A percentile compares a stretch with the other conserved stretches of the same genome.
phyloP scores from a whole-genome alignment of 768 basidiomycete genomes.

The Sistotremastrum niveocremeum region DNA sequence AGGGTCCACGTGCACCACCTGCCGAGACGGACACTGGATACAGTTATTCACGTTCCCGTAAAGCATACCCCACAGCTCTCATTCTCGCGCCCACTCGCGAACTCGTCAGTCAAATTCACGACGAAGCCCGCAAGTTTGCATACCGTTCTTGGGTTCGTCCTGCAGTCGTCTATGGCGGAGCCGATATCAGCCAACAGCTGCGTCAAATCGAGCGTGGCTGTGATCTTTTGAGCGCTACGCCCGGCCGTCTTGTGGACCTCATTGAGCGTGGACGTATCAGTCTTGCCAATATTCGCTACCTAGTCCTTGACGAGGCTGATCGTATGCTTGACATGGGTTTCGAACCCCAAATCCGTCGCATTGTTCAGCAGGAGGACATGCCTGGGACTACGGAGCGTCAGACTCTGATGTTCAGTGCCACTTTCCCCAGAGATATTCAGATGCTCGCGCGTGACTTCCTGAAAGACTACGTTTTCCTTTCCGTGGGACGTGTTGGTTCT shows the following conservation, averaged over 20 bases:
- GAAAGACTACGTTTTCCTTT: constrained; percentile 98
- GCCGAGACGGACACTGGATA: constrained; percentile 27
- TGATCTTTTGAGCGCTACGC: constrained; percentile 92
- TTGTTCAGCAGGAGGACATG: constrained; percentile 98
- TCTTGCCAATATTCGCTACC: constrained; percentile 90
- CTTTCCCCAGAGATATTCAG: constrained; percentile 98
- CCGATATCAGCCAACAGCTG: constrained; percentile 92
- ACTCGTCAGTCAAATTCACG: constrained; percentile 97
- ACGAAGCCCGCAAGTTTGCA: constrained; percentile 96
- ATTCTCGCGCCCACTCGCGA: constrained; percentile 98
- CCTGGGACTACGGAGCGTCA: constrained; percentile 84
- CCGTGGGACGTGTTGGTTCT: constrained; percentile 94
- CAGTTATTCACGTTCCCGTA: constrained; percentile 58
- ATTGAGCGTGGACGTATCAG: constrained; percentile 97
- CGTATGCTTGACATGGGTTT: constrained; percentile 99
- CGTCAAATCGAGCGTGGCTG: constrained; percentile 92
- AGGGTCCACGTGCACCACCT: constrained; percentile 67
- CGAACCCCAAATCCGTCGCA: constrained; percentile 96
- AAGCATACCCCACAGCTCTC: constrained; percentile 93
- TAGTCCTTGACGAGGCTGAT: constrained; percentile 98
- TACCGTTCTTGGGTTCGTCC: constrained; percentile 99
- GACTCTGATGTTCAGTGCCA: constrained; percentile 99
- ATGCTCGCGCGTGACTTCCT: constrained; percentile 91
- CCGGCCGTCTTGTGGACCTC: constrained; percentile 93
- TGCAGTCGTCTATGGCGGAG: constrained; percentile 97